Percentiles rank a stretch among this genome's conserved stretches.
phyloP scores from a whole-genome alignment of 768 basidiomycete genomes.

The Mycena metata region DNA sequence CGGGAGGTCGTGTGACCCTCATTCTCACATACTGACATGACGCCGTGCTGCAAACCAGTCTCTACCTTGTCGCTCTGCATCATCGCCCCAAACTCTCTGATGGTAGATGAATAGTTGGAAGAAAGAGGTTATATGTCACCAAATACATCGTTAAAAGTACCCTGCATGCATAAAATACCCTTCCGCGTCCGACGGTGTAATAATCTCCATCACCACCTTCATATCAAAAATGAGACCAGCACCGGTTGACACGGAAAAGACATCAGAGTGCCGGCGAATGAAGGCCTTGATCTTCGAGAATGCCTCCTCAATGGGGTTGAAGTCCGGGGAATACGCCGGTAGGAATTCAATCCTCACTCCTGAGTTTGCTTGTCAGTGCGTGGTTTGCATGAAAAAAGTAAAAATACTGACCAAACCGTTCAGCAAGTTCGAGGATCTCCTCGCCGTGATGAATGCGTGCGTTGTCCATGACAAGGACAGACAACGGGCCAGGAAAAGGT shows the following conservation, averaged over 20 bases:
- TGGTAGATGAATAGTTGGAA: no score
- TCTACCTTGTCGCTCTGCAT: no score
- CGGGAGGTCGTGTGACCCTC: no score
- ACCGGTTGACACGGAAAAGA: not conserved
- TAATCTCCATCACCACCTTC: conserved; percentile 31
- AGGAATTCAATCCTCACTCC: conserved; percentile 43
- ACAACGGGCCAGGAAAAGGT: conserved; percentile 45
- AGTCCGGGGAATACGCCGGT: conserved; percentile 50
- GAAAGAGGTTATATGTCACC: no score
- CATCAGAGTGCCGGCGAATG: conserved; percentile 28
- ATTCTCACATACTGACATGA: no score
- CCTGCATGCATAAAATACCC: conserved; percentile 40
- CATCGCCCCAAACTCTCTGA: no score
- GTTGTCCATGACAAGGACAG: conserved; percentile 53
- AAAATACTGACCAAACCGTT: conserved; percentile 34
- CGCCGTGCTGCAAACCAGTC: no score
- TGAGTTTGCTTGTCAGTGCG: not conserved
- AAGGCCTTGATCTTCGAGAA: conserved; percentile 48
- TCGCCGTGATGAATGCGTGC: conserved; percentile 48
- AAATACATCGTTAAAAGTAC: no score
- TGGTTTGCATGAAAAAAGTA: not conserved
- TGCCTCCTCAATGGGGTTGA: conserved; percentile 51
- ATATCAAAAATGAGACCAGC: conserved; percentile 10
- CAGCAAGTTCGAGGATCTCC: conserved; percentile 44
- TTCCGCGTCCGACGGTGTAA: conserved; percentile 32